Percentiles rank a stretch among this genome's conserved stretches.
These are phyloP conservation scores for Coccomyxa subellipsoidea DNA, from an alignment of 163 green algal species.

Conservation along the genomic window DNA sequence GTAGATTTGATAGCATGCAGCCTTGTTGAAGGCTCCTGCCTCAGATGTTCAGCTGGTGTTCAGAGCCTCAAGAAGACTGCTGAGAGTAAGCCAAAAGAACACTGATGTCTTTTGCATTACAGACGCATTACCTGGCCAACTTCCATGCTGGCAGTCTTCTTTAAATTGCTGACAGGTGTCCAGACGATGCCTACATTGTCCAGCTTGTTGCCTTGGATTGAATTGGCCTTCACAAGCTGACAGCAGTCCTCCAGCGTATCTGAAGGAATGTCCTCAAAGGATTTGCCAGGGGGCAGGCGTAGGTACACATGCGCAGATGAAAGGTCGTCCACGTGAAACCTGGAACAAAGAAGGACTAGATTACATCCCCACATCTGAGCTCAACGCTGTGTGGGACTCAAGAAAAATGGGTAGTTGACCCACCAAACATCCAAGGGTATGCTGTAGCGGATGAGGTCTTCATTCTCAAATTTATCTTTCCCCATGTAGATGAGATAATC, in stretches of 20 bases:
- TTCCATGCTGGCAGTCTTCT: constrained; percentile 90
- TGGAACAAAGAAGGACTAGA: constrained; percentile 29
- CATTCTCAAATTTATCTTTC: constrained; percentile 93
- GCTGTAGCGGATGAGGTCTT: constrained; percentile 90
- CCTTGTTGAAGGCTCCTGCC: too few relatives aligned
- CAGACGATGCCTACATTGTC: constrained; percentile 81
- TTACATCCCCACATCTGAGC: too few relatives aligned
- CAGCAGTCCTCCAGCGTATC: constrained; percentile 89
- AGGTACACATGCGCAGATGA: constrained; percentile 98
- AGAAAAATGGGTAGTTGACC: background rate
- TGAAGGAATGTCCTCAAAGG: constrained; percentile 74
- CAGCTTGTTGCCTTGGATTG: constrained; percentile 85
- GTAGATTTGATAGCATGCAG: too few relatives aligned
- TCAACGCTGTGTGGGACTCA: background rate
- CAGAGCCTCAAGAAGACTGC: too few relatives aligned
- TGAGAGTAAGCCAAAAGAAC: too few relatives aligned
- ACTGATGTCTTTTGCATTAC: too few relatives aligned
- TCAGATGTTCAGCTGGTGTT: too few relatives aligned
- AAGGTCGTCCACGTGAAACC: constrained; percentile 96
- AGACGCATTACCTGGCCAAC: constrained; percentile 76
- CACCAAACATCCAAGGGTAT: constrained; percentile 90
- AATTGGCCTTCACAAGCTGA: constrained; percentile 97
- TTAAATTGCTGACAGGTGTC: constrained; percentile 91
- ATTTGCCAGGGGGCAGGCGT: constrained; percentile 63
- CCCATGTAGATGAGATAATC: constrained; percentile 92